phyloP scores from a whole-genome alignment of 495 filamentous ascomycete genomes.

The Penicillium maclennaniae region DNA sequence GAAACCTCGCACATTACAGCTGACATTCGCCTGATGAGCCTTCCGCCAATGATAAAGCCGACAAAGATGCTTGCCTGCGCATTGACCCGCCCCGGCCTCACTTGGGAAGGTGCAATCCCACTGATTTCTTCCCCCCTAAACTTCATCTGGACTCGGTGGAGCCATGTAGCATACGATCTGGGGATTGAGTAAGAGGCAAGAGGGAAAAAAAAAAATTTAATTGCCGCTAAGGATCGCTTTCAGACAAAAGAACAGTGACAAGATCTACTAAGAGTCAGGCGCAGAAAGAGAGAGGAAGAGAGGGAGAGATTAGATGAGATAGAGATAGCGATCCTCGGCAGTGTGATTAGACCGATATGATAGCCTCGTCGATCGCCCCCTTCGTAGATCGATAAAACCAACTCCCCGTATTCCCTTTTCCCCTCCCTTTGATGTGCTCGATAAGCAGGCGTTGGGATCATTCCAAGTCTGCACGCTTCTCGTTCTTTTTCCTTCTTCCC shows the following conservation, averaged over 20 bases:
- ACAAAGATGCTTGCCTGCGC: conserved; percentile 33
- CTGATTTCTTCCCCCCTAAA: conserved; percentile 20
- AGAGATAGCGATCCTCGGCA: conserved; percentile 18
- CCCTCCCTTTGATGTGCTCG: neutral
- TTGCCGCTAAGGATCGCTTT: conserved; percentile 7
- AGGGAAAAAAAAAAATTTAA: neutral
- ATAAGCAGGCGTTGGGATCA: neutral
- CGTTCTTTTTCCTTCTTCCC: conserved; percentile 7
- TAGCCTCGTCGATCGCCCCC: conserved; percentile 28
- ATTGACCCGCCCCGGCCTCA: conserved; percentile 15
- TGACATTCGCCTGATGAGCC: conserved; percentile 15
- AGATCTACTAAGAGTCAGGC: neutral
- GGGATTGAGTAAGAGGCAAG: conserved; percentile 20
- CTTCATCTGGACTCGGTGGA: conserved; percentile 34
- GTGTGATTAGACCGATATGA: conserved; percentile 28
- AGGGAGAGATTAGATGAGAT: conserved; percentile 24
- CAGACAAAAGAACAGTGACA: conserved; percentile 4
- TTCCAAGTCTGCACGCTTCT: neutral
- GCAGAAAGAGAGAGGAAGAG: neutral
- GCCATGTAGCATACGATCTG: conserved; percentile 29
- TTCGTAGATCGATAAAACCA: conserved; percentile 33
- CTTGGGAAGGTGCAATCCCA: conserved; percentile 29
- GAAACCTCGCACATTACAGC: conserved; percentile 17
- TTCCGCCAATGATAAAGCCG: conserved; percentile 18
- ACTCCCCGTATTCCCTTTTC: conserved; percentile 18